A percentile compares a stretch with the other conserved stretches of the same genome.
These are phyloP conservation scores for Podila epicladia DNA, from an alignment of 192 early-diverging fungal genomes.

Conservation along the genomic window DNA sequence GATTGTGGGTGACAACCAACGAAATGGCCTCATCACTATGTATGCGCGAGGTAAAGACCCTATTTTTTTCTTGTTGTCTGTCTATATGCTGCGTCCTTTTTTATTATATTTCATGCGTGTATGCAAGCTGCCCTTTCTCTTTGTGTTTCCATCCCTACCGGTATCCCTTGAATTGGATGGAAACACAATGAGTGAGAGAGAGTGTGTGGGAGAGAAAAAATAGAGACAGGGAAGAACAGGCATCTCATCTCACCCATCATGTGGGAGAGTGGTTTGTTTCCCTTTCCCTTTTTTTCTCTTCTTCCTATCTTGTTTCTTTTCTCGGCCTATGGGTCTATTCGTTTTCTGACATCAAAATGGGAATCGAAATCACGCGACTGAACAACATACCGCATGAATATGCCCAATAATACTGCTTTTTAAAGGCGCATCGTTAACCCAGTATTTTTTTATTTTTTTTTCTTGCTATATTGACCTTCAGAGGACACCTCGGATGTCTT, in stretches of 20 bases:
- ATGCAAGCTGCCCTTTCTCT: conserved; percentile 1
- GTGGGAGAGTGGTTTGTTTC: neutral
- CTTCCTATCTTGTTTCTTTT: conserved; percentile 10
- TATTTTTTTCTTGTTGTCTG: conserved; percentile 2
- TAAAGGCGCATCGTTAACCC: neutral
- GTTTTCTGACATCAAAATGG: neutral
- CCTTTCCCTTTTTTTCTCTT: neutral
- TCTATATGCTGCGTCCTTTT: conserved; percentile 5
- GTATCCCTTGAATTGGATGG: too few species aligned
- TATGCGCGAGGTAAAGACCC: conserved; percentile 68
- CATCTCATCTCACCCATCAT: neutral
- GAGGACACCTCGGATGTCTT: conserved; percentile 86
- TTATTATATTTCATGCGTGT: neutral
- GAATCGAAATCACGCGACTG: neutral
- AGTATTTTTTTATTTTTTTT: conserved; percentile 23
- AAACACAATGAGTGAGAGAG: too few species aligned
- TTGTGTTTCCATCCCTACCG: neutral
- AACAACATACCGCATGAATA: neutral
- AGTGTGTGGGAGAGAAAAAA: too few species aligned
- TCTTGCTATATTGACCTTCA: neutral
- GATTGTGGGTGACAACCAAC: conserved; percentile 85
- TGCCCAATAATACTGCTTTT: neutral
- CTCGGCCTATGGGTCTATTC: neutral
- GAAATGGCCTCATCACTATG: conserved; percentile 89
- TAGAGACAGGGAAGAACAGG: too few species aligned